Percentiles rank a stretch among this genome's conserved stretches.
Conservation (phyloP, 2,329 filamentous ascomycete species). For the Cladosporium sp. region DNA sequence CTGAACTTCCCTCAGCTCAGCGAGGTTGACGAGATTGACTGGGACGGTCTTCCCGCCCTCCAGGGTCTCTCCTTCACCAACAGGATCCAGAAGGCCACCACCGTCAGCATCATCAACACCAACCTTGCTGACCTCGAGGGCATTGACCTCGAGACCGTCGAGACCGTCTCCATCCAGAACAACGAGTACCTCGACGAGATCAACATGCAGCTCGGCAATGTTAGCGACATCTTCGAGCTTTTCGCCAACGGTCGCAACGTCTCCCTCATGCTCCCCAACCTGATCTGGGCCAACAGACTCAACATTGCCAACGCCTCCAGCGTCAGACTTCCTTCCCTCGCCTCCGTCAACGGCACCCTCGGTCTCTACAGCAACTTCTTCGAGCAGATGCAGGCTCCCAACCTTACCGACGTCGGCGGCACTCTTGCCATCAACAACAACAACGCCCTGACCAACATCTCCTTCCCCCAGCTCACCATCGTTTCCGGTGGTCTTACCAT, state of each 20-base stretch:
- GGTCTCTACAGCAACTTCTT: conserved; percentile 80
- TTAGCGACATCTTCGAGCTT: conserved; percentile 66
- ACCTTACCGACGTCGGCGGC: conserved; percentile 62
- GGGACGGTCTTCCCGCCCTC: conserved; percentile 65
- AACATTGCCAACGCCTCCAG: conserved; percentile 74
- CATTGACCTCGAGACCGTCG: conserved; percentile 71
- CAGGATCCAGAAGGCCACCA: conserved; percentile 62
- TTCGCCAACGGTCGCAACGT: conserved; percentile 74
- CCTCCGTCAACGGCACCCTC: conserved; percentile 69
- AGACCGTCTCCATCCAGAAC: conserved; percentile 79
- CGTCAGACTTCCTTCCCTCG: conserved; percentile 68
- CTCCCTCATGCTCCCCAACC: conserved; percentile 68
- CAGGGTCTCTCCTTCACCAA: conserved; percentile 56
- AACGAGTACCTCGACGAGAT: conserved; percentile 75
- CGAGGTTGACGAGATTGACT: conserved; percentile 62
- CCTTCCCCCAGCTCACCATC: conserved; percentile 61
- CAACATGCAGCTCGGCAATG: conserved; percentile 71
- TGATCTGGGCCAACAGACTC: conserved; percentile 73
- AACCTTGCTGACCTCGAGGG: conserved; percentile 72
- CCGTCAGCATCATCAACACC: conserved; percentile 79
- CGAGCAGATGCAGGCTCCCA: conserved; percentile 56
- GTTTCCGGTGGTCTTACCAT: conserved; percentile 78
- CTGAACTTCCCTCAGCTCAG: conserved; percentile 63
- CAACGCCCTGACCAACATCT: conserved; percentile 63
- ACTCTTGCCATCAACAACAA: conserved; percentile 56